Percentiles rank a stretch among this genome's conserved stretches.
phyloP scores from a whole-genome alignment of 2,329 filamentous ascomycete species.

The Madurella fahalii region DNA sequence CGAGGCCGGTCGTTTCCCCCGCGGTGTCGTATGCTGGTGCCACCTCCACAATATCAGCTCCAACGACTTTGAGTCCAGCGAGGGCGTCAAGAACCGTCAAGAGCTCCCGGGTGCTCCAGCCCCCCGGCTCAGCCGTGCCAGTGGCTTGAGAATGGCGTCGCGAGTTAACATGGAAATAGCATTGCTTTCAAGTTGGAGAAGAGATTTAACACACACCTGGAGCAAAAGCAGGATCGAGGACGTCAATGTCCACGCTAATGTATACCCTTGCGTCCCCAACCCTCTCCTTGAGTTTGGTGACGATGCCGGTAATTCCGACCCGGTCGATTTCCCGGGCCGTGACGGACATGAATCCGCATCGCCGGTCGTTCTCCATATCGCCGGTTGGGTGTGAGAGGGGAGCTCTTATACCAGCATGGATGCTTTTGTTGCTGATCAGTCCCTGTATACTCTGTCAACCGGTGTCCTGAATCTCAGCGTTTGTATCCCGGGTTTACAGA shows the following conservation, averaged over 20 bases:
- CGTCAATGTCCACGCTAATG: slow-evolving; percentile 75
- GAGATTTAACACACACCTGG: slow-evolving; percentile 42
- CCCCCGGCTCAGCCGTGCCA: slow-evolving; percentile 74
- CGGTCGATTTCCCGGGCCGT: slow-evolving; percentile 67
- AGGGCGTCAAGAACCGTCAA: slow-evolving; percentile 70
- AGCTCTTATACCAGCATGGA: slow-evolving; percentile 59
- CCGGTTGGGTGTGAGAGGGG: slow-evolving; percentile 45
- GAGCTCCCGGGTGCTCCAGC: slow-evolving; percentile 75
- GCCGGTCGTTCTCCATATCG: slow-evolving; percentile 53
- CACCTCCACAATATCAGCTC: slow-evolving; percentile 77
- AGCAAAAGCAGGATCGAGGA: slow-evolving; percentile 65
- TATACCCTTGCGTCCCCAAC: slow-evolving; percentile 56
- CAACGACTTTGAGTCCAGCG: slow-evolving; percentile 66
- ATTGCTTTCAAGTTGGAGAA: no score
- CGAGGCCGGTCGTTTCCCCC: slow-evolving; percentile 69
- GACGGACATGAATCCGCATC: slow-evolving; percentile 56
- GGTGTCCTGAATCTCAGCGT: no score
- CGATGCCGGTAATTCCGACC: slow-evolving; percentile 54
- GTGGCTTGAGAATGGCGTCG: slow-evolving; percentile 45
- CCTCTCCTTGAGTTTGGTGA: slow-evolving; percentile 57
- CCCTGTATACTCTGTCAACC: slow-evolving; percentile 30
- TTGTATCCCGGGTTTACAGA: slow-evolving; percentile 7
- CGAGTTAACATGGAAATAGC: no score
- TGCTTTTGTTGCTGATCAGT: slow-evolving; percentile 53
- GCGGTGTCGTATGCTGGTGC: slow-evolving; percentile 67